Evolutionary conservation across 345 rosid species (phyloP), one percentile per base, ranked within the genome.

Genomic region (Excoecaria cochinchinensis): DNA sequence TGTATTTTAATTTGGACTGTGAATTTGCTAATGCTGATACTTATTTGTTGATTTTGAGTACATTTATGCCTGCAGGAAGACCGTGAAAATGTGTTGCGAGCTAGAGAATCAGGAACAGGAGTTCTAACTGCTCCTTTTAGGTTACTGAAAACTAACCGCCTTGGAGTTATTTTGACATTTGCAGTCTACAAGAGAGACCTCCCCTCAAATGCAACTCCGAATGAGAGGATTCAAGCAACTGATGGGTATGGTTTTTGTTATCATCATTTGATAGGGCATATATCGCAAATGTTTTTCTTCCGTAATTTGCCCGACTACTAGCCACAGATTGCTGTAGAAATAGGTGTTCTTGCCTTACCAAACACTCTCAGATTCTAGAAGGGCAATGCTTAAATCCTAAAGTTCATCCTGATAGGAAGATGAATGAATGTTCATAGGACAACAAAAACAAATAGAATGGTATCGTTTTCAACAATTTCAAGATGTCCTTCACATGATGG

Each of bases 111-210:
- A 8, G 97, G 97, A 74, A 92, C 90, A 79, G 97, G 99, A 63
- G 97, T 91, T 79, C 85, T 95, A 63, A 95, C 99, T 70, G 99
- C 99, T 78, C 99, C 99, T 76, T 95, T 95, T 72, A 87, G 89
- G 82, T 79, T 95, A 79, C 81, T 95, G 52, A 95, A 95, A 87
- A 85, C 97, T 66, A 91, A 91, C 61, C 88, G 99, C 50, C 99
- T 95, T 44, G 99, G 99, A 62, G 97, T 95, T 70, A 95, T 95
- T 72, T 84, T 95, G 87, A 95, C 97, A 59, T 95, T 92, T 82
- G 97, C 97, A 38, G 92, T 95, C 58, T 95, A 95, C 83, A 92
- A 87, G 82, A 83, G 80, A 72, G 97, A 91, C 71, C 91, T 95
- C 44, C 94, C 94, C 17, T 79, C 91, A 52, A 86, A 91, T 87